These are phyloP conservation scores for Rhododendron henanense DNA, from an alignment of 148 eudicot genomes.

Conservation along the genomic window DNA sequence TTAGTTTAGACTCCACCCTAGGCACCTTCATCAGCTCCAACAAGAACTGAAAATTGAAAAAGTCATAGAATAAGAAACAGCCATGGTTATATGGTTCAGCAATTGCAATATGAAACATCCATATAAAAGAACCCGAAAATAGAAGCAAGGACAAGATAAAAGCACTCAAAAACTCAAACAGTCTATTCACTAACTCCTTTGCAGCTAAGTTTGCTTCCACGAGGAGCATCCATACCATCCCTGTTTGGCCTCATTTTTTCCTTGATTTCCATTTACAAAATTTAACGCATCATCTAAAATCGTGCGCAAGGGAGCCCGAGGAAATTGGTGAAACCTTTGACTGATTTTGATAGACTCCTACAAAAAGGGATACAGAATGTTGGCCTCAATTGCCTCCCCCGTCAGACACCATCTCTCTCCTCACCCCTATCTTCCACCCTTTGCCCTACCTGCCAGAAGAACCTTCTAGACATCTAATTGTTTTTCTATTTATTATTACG, in stretches of 20 bases:
- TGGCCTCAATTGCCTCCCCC: not conserved
- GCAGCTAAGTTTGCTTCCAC: not conserved
- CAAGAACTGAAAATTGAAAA: conserved; percentile 56
- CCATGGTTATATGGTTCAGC: not conserved
- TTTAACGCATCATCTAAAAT: not conserved
- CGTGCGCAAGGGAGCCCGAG: not conserved
- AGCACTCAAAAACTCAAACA: not conserved
- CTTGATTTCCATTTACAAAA: not conserved
- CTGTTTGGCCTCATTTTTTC: not conserved
- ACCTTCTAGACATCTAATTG: not conserved
- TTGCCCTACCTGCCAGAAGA: not conserved
- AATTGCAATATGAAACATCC: not conserved
- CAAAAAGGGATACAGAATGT: not conserved
- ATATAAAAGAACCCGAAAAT: not conserved
- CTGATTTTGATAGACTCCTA: not conserved
- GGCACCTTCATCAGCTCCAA: conserved; percentile 98
- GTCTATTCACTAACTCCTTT: not conserved
- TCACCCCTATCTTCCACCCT: not conserved
- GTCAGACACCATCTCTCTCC: not conserved
- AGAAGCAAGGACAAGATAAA: conserved; percentile 3
- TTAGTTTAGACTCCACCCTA: conserved; percentile 84
- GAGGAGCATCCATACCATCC: not conserved
- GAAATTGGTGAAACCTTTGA: not conserved
- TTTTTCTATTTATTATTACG: not conserved
- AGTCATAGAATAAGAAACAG: conserved; percentile 4